Percentiles rank a stretch among this genome's conserved stretches.
phyloP scores from a whole-genome alignment of 164 flowering plant species.

The Magnolia officinalis region DNA sequence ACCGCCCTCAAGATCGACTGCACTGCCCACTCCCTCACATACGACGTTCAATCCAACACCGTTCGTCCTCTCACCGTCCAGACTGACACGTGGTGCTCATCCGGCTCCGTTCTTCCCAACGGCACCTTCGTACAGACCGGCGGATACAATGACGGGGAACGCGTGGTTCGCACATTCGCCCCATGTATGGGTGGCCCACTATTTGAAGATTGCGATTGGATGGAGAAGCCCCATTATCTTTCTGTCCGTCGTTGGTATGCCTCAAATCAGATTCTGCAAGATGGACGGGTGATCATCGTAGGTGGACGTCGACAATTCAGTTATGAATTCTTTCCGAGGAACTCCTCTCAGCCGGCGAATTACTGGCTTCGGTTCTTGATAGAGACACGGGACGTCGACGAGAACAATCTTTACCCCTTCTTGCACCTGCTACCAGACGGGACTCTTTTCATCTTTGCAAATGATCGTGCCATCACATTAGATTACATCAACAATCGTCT shows the following conservation, averaged over 20 bases:
- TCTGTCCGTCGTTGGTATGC: constrained; percentile 69
- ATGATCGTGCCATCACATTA: constrained; percentile 50
- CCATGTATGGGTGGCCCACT: constrained; percentile 31
- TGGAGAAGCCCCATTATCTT: constrained; percentile 36
- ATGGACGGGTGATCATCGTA: constrained; percentile 62
- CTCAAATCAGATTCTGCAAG: constrained; percentile 67
- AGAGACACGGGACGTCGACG: constrained; percentile 49
- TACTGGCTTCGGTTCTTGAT: constrained; percentile 41
- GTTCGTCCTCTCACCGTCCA: constrained; percentile 60
- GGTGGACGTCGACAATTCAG: constrained; percentile 64
- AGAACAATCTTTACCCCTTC: constrained; percentile 89
- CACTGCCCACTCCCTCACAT: constrained; percentile 77
- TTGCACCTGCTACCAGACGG: constrained; percentile 74
- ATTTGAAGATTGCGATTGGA: constrained; percentile 58
- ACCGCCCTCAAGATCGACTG: constrained; percentile 42
- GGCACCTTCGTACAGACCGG: constrained; percentile 80
- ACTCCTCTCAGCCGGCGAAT: neutral
- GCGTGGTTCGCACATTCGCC: constrained; percentile 42
- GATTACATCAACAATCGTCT: constrained; percentile 41
- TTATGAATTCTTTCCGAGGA: constrained; percentile 73
- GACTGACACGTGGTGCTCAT: constrained; percentile 90
- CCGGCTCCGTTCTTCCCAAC: constrained; percentile 54
- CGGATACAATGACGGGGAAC: constrained; percentile 65
- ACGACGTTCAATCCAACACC: constrained; percentile 53
- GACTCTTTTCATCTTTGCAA: constrained; percentile 76